Percentiles rank a stretch among this genome's conserved stretches.
Evolutionary conservation across 2,329 filamentous ascomycete genomes (phyloP).

Genomic region (Xylaria arbuscula): DNA sequence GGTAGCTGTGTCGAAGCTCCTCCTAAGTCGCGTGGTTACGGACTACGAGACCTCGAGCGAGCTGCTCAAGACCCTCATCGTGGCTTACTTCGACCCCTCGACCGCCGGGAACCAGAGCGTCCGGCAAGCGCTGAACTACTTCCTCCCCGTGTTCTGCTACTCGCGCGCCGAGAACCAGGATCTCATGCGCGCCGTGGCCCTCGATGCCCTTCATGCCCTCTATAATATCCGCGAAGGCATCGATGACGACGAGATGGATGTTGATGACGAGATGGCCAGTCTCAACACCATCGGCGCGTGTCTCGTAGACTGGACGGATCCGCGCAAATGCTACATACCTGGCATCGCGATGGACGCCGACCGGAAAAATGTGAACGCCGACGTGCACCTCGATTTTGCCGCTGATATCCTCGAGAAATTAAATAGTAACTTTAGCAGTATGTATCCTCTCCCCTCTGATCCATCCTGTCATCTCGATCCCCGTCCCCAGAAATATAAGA

Average conservation of each 20-base stretch:
- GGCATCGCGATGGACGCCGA: constrained; percentile 63
- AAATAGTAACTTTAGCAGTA: constrained; percentile 74
- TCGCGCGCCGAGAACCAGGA: constrained; percentile 84
- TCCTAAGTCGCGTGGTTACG: constrained; percentile 82
- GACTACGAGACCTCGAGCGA: constrained; percentile 74
- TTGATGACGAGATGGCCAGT: constrained; percentile 81
- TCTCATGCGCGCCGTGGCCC: constrained; percentile 79
- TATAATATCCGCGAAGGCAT: constrained; percentile 77
- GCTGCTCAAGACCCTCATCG: constrained; percentile 84
- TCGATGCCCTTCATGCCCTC: constrained; percentile 79
- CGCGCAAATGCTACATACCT: constrained; percentile 76
- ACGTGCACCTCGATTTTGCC: constrained; percentile 84
- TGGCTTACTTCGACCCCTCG: constrained; percentile 90
- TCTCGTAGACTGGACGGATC: constrained; percentile 94
- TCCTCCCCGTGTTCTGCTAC: constrained; percentile 94
- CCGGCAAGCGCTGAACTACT: constrained; percentile 89
- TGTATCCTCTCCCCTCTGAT: constrained; percentile 54
- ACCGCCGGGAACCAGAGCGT: constrained; percentile 83
- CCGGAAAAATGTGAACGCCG: constrained; percentile 75
- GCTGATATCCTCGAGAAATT: constrained; percentile 80
- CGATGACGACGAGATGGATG: constrained; percentile 80
- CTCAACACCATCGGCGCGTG: constrained; percentile 82
- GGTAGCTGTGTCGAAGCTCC: constrained; percentile 83
- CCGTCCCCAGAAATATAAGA: background rate
- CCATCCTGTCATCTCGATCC: too few species aligned